Evolutionary conservation across 441 rosid genomes (phyloP).

Genomic region (Populus hybrid): DNA sequence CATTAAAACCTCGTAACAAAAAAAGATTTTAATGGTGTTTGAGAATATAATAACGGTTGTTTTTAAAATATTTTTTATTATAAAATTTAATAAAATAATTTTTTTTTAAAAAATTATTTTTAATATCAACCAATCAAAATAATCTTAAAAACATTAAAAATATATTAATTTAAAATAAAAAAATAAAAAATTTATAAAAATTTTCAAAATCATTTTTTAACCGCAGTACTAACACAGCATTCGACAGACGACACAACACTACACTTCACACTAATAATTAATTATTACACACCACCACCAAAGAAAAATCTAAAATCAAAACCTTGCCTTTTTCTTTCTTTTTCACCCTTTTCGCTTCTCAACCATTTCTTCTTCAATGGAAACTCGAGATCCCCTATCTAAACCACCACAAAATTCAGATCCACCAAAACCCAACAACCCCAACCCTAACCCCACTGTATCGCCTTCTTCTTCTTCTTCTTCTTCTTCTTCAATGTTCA

Average conservation of each 20-base stretch:
- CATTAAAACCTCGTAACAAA: too few relatives aligned
- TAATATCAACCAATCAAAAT: too few relatives aligned
- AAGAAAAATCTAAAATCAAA: not conserved
- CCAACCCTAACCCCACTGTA: not conserved
- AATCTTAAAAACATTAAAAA: too few relatives aligned
- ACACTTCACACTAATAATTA: not conserved
- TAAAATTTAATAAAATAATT: too few relatives aligned
- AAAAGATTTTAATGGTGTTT: too few relatives aligned
- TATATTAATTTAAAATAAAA: too few relatives aligned
- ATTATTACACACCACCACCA: not conserved
- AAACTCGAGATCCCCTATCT: slow-evolving; percentile 21
- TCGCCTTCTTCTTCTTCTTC: not conserved
- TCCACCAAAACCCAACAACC: not conserved
- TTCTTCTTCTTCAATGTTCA: slow-evolving; percentile 1
- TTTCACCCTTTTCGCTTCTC: not conserved
- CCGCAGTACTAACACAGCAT: too few relatives aligned
- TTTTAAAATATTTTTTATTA: too few relatives aligned
- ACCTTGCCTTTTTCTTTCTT: not conserved
- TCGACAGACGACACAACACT: not conserved
- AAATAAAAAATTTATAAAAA: too few relatives aligned
- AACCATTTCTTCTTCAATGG: slow-evolving; percentile 21
- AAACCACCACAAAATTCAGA: slow-evolving; percentile 2
- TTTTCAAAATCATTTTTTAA: too few relatives aligned
- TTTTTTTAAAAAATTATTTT: too few relatives aligned
- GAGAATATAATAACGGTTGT: rapidly evolving